Percentiles rank a stretch among this genome's conserved stretches.
Conservation (phyloP, 1,139 yeast species). For the Protomyces lactucae-debilis region DNA sequence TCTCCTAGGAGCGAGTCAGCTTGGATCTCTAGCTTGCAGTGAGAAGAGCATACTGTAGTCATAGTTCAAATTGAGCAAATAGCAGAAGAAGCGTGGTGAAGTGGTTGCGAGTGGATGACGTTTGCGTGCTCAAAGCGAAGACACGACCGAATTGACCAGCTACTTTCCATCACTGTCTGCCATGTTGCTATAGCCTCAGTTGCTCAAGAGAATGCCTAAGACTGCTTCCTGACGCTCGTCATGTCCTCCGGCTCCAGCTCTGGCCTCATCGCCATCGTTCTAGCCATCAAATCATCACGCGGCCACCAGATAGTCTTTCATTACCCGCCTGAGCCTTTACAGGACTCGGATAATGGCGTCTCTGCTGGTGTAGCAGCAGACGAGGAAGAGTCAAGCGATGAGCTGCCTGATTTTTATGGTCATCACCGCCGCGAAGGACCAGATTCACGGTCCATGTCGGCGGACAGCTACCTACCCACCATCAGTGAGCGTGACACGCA, state of each 20-base stretch:
- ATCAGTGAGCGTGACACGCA: background rate
- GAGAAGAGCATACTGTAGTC: background rate
- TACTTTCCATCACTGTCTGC: no score
- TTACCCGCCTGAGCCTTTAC: constrained; percentile 25
- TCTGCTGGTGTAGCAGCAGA: background rate
- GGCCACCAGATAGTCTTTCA: constrained; percentile 29
- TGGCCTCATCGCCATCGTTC: constrained; percentile 27
- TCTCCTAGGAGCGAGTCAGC: background rate
- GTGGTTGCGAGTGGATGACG: no score
- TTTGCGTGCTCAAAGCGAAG: no score
- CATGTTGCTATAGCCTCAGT: background rate
- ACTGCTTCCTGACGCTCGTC: no score
- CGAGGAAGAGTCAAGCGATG: background rate
- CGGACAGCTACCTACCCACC: background rate
- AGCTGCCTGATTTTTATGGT: background rate
- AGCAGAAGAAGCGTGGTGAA: no score
- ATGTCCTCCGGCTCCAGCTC: background rate
- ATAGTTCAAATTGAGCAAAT: background rate
- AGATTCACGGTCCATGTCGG: background rate
- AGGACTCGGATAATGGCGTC: background rate
- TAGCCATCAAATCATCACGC: constrained; percentile 27
- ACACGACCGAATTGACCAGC: no score
- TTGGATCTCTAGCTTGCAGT: background rate
- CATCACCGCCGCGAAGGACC: background rate
- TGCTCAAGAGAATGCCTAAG: background rate